A percentile compares a stretch with the other conserved stretches of the same genome.
These are phyloP conservation scores for Thoreauomyces humboldtii DNA, from an alignment of 192 early-diverging fungal genomes.

Conservation along the genomic window DNA sequence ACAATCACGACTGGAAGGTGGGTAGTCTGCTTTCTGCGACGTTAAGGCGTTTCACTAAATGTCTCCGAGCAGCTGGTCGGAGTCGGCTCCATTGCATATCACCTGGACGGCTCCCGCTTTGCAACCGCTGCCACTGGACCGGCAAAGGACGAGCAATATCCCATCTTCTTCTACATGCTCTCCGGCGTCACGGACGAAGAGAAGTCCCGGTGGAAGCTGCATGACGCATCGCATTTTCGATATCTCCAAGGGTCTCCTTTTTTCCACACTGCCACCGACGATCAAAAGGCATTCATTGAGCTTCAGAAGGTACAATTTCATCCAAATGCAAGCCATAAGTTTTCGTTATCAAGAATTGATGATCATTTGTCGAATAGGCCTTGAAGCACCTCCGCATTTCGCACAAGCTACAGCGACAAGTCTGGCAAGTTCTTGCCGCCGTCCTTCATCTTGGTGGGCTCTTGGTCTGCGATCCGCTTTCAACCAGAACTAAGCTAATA, in stretches of 20 bases:
- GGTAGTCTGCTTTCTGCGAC: too few species aligned
- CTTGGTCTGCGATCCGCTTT: too few species aligned
- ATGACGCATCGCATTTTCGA: conserved; percentile 42
- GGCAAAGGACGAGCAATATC: conserved; percentile 78
- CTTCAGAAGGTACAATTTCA: conserved; percentile 49
- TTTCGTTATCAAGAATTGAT: conserved; percentile 27
- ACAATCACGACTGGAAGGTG: conserved; percentile 25
- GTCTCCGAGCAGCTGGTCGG: conserved; percentile 83
- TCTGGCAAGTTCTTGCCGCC: conserved; percentile 80
- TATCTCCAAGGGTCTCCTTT: conserved; percentile 45
- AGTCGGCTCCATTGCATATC: conserved; percentile 79
- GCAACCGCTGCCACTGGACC: conserved; percentile 39
- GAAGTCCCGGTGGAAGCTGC: conserved; percentile 67
- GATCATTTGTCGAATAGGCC: conserved; percentile 51
- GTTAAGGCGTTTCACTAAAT: too few species aligned
- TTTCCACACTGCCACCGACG: conserved; percentile 32
- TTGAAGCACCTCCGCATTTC: conserved; percentile 83
- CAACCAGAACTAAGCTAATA: too few species aligned
- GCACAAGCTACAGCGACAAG: conserved; percentile 75
- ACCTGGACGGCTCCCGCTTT: conserved; percentile 78
- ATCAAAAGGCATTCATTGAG: conserved; percentile 54
- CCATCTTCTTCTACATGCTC: conserved; percentile 87
- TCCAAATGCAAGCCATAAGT: not conserved
- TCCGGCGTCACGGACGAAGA: conserved; percentile 78
- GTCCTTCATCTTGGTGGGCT: conserved; percentile 76